A percentile compares a stretch with the other conserved stretches of the same genome.
Conservation (phyloP, 2,329 filamentous ascomycete genomes). For the Calonectria pauciramosa region DNA sequence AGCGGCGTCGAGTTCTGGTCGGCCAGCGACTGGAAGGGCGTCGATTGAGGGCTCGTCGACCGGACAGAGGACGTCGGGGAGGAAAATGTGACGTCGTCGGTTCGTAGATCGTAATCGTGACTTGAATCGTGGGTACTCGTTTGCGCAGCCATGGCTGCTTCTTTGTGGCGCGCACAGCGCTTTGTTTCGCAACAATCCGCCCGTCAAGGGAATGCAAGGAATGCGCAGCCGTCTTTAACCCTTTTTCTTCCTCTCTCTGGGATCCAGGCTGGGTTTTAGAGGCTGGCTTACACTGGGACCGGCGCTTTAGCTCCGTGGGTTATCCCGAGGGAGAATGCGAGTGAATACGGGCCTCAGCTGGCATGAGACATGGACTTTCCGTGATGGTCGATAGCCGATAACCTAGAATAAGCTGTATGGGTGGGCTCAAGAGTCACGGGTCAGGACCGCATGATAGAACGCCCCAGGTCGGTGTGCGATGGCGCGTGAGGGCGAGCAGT, state of each 20-base stretch:
- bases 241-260: conserved; percentile 19
- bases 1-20: conserved; percentile 47
- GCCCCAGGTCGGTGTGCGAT: conserved; percentile 42
- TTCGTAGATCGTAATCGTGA: conserved; percentile 39
- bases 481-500: conserved; percentile 11
- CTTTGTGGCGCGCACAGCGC: conserved; percentile 16
- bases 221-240: conserved; percentile 33
- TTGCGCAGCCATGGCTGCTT: conserved; percentile 25
- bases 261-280: conserved; percentile 25
- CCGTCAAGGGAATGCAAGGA: conserved; percentile 32
- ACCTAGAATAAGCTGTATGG: conserved; percentile 20
- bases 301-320: conserved; percentile 28
- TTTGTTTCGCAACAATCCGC: conserved; percentile 8
- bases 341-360: conserved; percentile 29
- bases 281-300: conserved; percentile 26
- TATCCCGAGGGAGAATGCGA: conserved; percentile 15
- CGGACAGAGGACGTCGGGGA: conserved; percentile 43
- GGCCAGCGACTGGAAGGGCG: conserved; percentile 47
- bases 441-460: conserved; percentile 43
- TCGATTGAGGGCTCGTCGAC: conserved; percentile 46
- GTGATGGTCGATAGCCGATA: conserved; percentile 17
- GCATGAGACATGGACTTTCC: conserved; percentile 36
- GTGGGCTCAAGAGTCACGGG: conserved; percentile 41
- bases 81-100: conserved; percentile 37
- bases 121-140: conserved; percentile 20